Conservation (phyloP, 2,329 filamentous ascomycete genomes). For the Stagonosporopsis tanaceti region DNA sequence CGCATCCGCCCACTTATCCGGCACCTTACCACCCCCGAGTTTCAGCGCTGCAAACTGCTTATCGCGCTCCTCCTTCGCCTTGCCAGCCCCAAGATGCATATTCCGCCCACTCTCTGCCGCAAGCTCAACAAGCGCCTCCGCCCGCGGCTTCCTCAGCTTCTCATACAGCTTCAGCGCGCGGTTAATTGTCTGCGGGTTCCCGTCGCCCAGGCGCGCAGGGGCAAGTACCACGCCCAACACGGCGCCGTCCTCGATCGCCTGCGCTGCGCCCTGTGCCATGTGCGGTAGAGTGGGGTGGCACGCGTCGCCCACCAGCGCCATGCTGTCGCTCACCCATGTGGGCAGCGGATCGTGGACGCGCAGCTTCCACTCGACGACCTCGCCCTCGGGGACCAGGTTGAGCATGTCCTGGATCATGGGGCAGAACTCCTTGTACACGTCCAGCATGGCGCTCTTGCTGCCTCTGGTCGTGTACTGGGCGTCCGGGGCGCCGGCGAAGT, state of each 20-base stretch:
- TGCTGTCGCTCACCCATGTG: slow-evolving; percentile 65
- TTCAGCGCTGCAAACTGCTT: slow-evolving; percentile 61
- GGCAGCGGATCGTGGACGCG: slow-evolving; percentile 68
- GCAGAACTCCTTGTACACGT: slow-evolving; percentile 67
- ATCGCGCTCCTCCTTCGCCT: slow-evolving; percentile 66
- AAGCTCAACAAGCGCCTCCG: slow-evolving; percentile 64
- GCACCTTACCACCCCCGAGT: slow-evolving; percentile 54
- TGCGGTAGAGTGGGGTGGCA: slow-evolving; percentile 71
- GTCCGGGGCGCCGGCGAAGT: slow-evolving; percentile 64
- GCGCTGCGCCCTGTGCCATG: slow-evolving; percentile 69
- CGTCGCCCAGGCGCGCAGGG: slow-evolving; percentile 56
- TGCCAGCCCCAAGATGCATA: slow-evolving; percentile 66
- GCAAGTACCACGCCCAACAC: slow-evolving; percentile 62
- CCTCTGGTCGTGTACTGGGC: slow-evolving; percentile 71
- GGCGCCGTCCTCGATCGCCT: slow-evolving; percentile 70
- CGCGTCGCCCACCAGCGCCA: slow-evolving; percentile 66
- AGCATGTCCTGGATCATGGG: slow-evolving; percentile 68
- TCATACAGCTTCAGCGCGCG: slow-evolving; percentile 66
- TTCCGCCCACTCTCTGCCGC: slow-evolving; percentile 63
- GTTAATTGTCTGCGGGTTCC: slow-evolving; percentile 55
- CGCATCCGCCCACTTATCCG: slow-evolving; percentile 62
- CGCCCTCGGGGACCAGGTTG: slow-evolving; percentile 68
- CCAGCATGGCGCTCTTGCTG: slow-evolving; percentile 67
- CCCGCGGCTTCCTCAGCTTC: slow-evolving; percentile 62
- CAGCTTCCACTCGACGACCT: slow-evolving; percentile 72